Base-by-base conservation (phyloP, 257 asterid species). In the Solanum rostratum region DNA sequence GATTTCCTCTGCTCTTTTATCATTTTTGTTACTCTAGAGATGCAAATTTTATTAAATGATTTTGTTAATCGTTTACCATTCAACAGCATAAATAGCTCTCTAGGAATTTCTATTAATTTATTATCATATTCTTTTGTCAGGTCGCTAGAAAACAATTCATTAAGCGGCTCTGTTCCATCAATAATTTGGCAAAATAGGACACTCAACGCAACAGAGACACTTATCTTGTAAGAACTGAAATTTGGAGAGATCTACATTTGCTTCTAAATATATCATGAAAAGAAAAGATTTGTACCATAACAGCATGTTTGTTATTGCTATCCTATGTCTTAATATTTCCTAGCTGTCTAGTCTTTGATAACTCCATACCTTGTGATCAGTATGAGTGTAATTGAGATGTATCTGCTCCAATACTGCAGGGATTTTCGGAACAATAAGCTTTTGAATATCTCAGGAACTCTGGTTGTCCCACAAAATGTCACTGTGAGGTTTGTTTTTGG, bases 111-210 rank as follows among this genome's bases (percentile, higher is more conserved):
- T 20, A 53, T 65, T 55, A 60, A 80, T 53, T 53, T 73, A 41
- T 85, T 80, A 74, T 33, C 86, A 69, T 66, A 45, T 87, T 78
- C 85, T 46, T 55, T 86, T 90, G 86, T 33, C 98, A 97, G 99
- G 89, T 93, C 94, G 5, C 91, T 97, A 19, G 94, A 92, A 14
- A 90, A 93, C 88, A 97, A 97, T 90, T 85, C 90, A 18, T 82
- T 97, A 90, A 89, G 81, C 83, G 99, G 99, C 87, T 92, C 98
- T 82, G 88, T 97, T 86, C 95, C 97, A 81, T 88, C 99, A 54
- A 85, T 84, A 83, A 91, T 97, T 84, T 97, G 99, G 99, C 92
- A 88, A 87, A 93, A 88, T 82, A 90, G 98, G 89, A 91, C 85
- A 84, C 74, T 90, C 41, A 94, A 94, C 84, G 89, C 88, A 29